phyloP scores from a whole-genome alignment of 768 basidiomycete species.

The Galerina marginata region DNA sequence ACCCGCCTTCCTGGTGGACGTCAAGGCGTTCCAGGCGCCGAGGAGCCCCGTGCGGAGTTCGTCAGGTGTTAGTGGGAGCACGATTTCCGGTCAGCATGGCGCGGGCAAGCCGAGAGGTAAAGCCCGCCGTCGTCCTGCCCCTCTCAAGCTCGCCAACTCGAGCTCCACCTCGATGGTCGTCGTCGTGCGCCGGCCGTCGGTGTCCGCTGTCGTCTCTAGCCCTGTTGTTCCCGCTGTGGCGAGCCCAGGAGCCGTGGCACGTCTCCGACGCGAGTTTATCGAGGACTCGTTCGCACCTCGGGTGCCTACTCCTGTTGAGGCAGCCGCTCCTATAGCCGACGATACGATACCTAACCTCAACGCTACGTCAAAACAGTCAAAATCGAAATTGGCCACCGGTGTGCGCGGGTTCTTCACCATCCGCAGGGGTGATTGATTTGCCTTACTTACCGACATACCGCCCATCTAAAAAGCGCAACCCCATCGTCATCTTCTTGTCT shows the following conservation, averaged over 20 bases:
- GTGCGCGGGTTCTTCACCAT: conserved; percentile 19
- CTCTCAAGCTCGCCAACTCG: conserved; percentile 36
- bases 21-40: conserved; percentile 35
- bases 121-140: conserved; percentile 41
- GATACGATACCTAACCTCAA: neutral
- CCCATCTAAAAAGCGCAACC: neutral
- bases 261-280: conserved; percentile 34
- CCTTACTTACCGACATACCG: neutral
- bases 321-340: neutral
- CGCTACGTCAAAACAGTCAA: neutral
- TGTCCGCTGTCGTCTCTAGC: neutral
- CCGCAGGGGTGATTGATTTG: conserved; percentile 14
- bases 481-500: neutral
- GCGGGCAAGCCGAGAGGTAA: conserved; percentile 24
- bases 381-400: conserved; percentile 6
- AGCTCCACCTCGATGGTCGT: conserved; percentile 16
- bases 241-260: conserved; percentile 10
- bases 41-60: conserved; percentile 19
- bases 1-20: conserved; percentile 41
- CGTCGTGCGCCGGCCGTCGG: conserved; percentile 8
- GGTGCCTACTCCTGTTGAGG: neutral
- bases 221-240: neutral
- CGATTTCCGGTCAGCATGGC: neutral
- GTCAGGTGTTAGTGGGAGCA: neutral
- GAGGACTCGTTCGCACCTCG: conserved; percentile 37